Base-by-base conservation (phyloP, 441 rosid genomes). In the Corymbia citriodora region DNA sequence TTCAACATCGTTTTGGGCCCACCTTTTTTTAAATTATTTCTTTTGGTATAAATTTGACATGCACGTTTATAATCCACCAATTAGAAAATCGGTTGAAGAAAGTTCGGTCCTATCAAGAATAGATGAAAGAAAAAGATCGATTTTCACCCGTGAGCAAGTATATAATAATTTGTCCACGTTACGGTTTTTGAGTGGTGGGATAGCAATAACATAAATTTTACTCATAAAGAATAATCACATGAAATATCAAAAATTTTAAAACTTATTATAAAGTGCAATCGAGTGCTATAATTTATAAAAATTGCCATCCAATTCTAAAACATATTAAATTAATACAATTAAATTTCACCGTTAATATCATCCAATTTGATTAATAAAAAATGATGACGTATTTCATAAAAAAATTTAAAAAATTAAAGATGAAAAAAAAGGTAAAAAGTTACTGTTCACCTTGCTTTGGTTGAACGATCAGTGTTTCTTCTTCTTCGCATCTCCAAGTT, bases 291-390 rank as follows among this genome's bases (percentile, higher is more conserved):
- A 25, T 59, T 59, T 59, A 25, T 7, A 59, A 59, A 59, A 25
- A 25, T 59, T 25, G 0, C 25, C 23, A 59, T 59, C 3, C 10
- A 59, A 0, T 59, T 0, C 3, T 57, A 57, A 57, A 57, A 57
- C 0, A 4, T 57, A 0, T 57, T 7, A 57, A 23, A 1, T 2
- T 10, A 3, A 57, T 23, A 2, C 25, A 59, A 59, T 59, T 59
- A 59, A 59, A 0, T 59, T 25, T 14, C 3, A 59, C 3, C 11
- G 0, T 59, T 59, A 25, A 59, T 6, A 59, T 14, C 3, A 0
- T 59, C n/a, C 2, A 59, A 59, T 59, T 59, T 57, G 2, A 57
- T 9, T 21, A 23, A 57, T 2, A 6, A 0, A 57, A 57, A 57
- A 57, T 57, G 1, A 0, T 4, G 0, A 10, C 10, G 14, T 4